Base-by-base conservation (phyloP, 257 asterid genomes). In the Gynochthodes officinalis region DNA sequence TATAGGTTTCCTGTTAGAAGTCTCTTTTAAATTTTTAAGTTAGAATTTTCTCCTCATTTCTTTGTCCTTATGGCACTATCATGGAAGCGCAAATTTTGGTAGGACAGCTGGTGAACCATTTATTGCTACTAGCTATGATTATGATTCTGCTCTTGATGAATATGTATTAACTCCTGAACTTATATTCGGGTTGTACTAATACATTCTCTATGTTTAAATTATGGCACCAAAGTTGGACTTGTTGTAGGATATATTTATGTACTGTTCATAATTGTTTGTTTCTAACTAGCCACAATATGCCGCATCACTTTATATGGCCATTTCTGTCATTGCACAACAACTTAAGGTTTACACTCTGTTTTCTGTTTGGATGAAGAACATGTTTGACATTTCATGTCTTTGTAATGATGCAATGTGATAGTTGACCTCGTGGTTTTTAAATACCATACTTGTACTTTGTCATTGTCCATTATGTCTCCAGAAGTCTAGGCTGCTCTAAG, bases 121-220 rank as follows among this genome's bases (percentile, higher is more conserved):
- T 62, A 81, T 84, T 30, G 88, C 88, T 43, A 84, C 86, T 48
- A 84, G 84, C 75, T 84, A 84, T 44, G 88, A 84, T 52, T 84
- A 84, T 76, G 88, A 84, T 78, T 86, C 86, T 39, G 86, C 86
- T 63, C 79, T 84, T 14, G 88, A 84, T 76, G 88, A 84, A 71
- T 84, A 76, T 63, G 88, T 84, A 76, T 10, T 43, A 43, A 19
- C 66, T 73, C 19, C 10, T n/a, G n/a, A n/a, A n/a, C n/a, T n/a
- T n/a, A n/a, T n/a, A n/a, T n/a, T n/a, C n/a, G n/a, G n/a, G n/a
- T n/a, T n/a, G 28, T 62, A 30, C 44, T 75, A 30, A 46, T 44
- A 49, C 48, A 16, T 68, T 18, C 55, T 61, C 21, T n/a, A 19
- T 67, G 42, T 58, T 67, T 55, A 37, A 58, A 75, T 67, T 32